Evolutionary conservation across 2,329 filamentous ascomycete species (phyloP).

Genomic region (Penicillium palitans): DNA sequence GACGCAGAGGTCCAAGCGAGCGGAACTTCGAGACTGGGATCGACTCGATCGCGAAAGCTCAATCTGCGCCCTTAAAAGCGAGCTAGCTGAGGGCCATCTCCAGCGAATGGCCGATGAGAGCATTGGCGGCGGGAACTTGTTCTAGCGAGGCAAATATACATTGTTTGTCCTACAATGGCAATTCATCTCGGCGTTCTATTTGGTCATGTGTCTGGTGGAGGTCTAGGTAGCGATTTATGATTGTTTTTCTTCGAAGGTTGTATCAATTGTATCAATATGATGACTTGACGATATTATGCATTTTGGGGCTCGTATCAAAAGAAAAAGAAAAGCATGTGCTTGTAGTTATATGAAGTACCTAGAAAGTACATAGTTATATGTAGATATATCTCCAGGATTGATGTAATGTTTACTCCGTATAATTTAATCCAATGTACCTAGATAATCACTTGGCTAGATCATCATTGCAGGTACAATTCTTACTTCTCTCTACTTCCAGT

Average conservation of each 20-base stretch:
- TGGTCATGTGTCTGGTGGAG: neutral
- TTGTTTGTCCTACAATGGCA: constrained; percentile 15
- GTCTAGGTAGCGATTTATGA: neutral
- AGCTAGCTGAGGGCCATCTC: constrained; percentile 50
- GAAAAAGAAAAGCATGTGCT: neutral
- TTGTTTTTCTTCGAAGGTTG: neutral
- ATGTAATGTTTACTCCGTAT: neutral
- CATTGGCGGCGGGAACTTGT: constrained; percentile 41
- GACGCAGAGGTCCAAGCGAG: constrained; percentile 46
- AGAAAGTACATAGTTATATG: neutral
- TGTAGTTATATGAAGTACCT: neutral
- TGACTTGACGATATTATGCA: neutral
- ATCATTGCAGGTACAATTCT: no score
- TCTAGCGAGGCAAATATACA: constrained; percentile 18
- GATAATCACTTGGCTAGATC: no score
- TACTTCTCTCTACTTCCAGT: no score
- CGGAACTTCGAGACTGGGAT: constrained; percentile 50
- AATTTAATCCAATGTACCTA: neutral
- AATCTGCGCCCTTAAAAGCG: constrained; percentile 49
- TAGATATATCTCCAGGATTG: neutral
- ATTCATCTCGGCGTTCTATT: neutral
- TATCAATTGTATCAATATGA: neutral
- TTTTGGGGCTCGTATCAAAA: neutral
- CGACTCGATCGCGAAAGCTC: constrained; percentile 49
- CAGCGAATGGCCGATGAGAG: constrained; percentile 50